Evolutionary conservation across 352 stramenopile genomes (phyloP).

Genomic region (Saprolegnia diclina): DNA sequence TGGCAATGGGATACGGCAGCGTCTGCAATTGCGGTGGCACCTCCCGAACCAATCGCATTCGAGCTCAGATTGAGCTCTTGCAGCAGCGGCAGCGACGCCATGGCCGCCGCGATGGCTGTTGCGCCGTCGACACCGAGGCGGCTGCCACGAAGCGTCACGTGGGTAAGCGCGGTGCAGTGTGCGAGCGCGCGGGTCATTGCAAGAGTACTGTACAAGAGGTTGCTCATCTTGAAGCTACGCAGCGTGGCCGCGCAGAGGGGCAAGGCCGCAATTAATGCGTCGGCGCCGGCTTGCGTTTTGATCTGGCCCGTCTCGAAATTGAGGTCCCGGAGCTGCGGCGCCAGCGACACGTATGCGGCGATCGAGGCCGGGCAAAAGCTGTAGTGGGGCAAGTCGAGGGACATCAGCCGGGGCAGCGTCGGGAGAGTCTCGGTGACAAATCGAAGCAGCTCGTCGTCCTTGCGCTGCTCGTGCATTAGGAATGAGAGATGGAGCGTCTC

Average conservation of each 20-base stretch:
- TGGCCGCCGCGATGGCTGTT: neutral
- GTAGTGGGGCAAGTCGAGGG: neutral
- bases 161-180: neutral
- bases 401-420: neutral
- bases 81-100: neutral
- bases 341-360: neutral
- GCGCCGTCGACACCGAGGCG: conserved; percentile 1
- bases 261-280: neutral
- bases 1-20: neutral
- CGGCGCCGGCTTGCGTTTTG: neutral
- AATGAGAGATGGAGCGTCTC: neutral
- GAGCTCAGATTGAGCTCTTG: conserved; percentile 9
- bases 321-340: neutral
- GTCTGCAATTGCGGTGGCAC: neutral
- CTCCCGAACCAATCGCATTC: neutral
- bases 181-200: neutral
- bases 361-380: neutral
- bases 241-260: neutral
- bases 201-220: neutral
- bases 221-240: conserved; percentile 6
- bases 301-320: conserved; percentile 6
- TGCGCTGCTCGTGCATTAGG: neutral
- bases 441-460: neutral
- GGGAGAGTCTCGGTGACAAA: neutral
- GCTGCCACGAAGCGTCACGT: neutral